Conservation (phyloP, 768 basidiomycete genomes). For the Termitomyces sp. region DNA sequence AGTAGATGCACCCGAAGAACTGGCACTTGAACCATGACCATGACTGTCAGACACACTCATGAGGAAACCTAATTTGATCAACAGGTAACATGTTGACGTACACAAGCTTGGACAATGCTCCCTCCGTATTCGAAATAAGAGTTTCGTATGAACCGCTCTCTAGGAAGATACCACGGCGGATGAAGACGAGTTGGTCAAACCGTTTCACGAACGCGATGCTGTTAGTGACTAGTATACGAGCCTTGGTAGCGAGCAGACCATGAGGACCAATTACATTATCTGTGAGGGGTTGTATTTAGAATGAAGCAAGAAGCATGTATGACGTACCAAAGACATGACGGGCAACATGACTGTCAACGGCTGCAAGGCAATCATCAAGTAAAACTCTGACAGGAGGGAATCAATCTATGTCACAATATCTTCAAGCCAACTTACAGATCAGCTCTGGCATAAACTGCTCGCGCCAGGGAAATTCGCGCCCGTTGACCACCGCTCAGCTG, state of each 20-base stretch:
- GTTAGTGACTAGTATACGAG: constrained; percentile 84
- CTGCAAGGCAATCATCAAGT: constrained; percentile 87
- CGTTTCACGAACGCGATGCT: constrained; percentile 78
- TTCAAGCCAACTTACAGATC: constrained; percentile 57
- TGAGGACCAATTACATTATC: constrained; percentile 86
- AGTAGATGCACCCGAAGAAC: constrained; percentile 48
- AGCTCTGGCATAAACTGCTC: constrained; percentile 88
- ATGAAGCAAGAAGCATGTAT: not conserved
- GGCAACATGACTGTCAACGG: constrained; percentile 84
- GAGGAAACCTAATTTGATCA: not conserved
- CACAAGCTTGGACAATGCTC: constrained; percentile 76
- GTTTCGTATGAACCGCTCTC: constrained; percentile 68
- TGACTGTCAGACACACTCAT: constrained; percentile 14
- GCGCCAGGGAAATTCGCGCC: constrained; percentile 78
- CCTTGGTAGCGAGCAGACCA: constrained; percentile 79
- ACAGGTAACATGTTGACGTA: constrained; percentile 28
- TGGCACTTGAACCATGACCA: constrained; percentile 42
- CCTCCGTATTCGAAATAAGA: constrained; percentile 55
- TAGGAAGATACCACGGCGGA: constrained; percentile 80
- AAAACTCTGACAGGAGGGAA: constrained; percentile 46
- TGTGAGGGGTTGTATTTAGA: constrained; percentile 19
- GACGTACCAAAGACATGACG: constrained; percentile 75
- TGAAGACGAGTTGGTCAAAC: constrained; percentile 70
- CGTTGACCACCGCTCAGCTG: constrained; percentile 83
- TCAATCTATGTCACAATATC: not conserved